These are phyloP conservation scores for Leccinum ochraceum DNA, from an alignment of 768 basidiomycete genomes.

Conservation along the genomic window DNA sequence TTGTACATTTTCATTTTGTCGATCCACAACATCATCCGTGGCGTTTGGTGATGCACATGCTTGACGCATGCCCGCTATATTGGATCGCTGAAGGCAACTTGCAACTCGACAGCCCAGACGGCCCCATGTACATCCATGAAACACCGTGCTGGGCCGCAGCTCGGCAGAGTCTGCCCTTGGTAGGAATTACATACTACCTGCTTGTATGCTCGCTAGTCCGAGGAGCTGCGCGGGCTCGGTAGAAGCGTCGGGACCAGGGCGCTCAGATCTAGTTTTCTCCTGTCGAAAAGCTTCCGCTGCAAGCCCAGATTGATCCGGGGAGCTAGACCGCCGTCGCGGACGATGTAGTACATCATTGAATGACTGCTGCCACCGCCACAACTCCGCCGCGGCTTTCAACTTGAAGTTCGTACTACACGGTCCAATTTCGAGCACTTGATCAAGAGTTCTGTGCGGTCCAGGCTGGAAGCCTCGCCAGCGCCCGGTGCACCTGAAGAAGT, in stretches of 20 bases:
- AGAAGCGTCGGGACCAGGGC: conserved; percentile 6
- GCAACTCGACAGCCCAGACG: conserved; percentile 3
- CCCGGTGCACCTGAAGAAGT: conserved; percentile 57
- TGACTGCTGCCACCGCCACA: neutral
- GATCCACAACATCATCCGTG: conserved; percentile 8
- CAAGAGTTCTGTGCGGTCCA: neutral
- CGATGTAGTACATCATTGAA: neutral
- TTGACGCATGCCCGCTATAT: conserved; percentile 24
- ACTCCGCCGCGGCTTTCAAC: conserved; percentile 7
- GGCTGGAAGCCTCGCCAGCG: conserved; percentile 37
- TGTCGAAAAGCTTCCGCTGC: neutral
- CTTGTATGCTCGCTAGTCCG: conserved; percentile 1
- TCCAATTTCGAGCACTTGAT: conserved; percentile 45
- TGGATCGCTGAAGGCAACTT: conserved; percentile 15
- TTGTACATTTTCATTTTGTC: conserved; percentile 17
- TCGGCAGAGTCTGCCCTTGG: conserved; percentile 1
- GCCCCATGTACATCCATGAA: neutral
- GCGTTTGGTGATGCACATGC: conserved; percentile 19
- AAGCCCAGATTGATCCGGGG: neutral
- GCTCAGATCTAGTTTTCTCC: neutral
- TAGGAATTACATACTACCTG: conserved; percentile 2
- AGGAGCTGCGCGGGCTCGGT: neutral
- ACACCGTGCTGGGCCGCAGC: conserved; percentile 1
- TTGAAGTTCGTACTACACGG: conserved; percentile 26
- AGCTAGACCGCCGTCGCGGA: neutral